phyloP scores from a whole-genome alignment of 768 basidiomycete species.

The Tulasnella sp. region DNA sequence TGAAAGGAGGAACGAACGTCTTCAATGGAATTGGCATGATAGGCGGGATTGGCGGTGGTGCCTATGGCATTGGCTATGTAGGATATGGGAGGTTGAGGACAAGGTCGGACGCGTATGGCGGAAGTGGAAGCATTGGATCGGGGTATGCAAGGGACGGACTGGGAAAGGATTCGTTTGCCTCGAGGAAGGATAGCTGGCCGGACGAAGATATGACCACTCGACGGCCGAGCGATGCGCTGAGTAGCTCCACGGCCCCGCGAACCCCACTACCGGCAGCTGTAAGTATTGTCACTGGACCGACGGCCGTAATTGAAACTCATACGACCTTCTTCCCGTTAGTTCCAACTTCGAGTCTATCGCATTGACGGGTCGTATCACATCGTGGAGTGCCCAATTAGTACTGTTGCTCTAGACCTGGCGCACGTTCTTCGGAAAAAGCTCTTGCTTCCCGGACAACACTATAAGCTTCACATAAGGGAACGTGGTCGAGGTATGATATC shows the following conservation, averaged over 20 bases:
- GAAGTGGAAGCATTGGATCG: neutral
- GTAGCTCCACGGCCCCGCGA: neutral
- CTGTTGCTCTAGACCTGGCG: slow-evolving; percentile 62
- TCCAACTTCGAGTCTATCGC: slow-evolving; percentile 69
- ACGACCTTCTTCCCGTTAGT: slow-evolving; percentile 28
- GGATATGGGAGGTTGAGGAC: slow-evolving; percentile 1
- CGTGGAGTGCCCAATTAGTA: slow-evolving; percentile 51
- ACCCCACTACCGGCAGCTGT: slow-evolving; percentile 11
- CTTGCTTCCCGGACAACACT: slow-evolving; percentile 39
- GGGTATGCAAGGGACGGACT: neutral
- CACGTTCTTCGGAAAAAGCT: slow-evolving; percentile 54
- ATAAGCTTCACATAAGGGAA: slow-evolving; percentile 67
- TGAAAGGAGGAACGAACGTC: neutral
- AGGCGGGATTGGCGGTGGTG: neutral
- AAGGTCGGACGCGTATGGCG: neutral
- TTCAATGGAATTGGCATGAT: slow-evolving; percentile 1
- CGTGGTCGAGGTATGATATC: slow-evolving; percentile 56
- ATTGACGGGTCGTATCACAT: slow-evolving; percentile 65
- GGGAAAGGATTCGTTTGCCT: neutral
- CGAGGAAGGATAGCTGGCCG: slow-evolving; percentile 5
- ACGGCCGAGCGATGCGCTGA: slow-evolving; percentile 13
- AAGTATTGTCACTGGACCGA: neutral
- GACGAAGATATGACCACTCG: neutral
- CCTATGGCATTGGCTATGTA: neutral
- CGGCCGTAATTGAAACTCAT: neutral